Base-by-base conservation (phyloP, 2,329 filamentous ascomycete species). In the Aspergillus viridinutans region DNA sequence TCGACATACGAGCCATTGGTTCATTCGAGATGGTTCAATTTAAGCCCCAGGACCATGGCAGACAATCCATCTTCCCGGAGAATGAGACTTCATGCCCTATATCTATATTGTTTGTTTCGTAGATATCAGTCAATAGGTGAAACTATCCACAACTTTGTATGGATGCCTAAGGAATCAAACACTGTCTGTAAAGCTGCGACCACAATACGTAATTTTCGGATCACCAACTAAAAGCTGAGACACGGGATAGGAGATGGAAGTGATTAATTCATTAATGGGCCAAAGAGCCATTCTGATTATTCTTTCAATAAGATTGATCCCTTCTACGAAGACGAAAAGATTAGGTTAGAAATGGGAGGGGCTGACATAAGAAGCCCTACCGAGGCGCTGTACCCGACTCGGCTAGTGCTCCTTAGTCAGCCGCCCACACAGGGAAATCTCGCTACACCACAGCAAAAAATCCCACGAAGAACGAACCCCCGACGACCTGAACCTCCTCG, bases 391-490 rank as follows among this genome's bases (percentile, higher is more conserved):
- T 23, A 42, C 57, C 62, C n/a, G 28, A 65, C 52, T 23, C 17
- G 70, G 61, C 57, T 74, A 72, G 71, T 17, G 58, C 55, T 51
- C 53, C 54, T 73, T 68, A 76, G 69, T 74, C 68, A 74, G 56
- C 63, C 66, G 60, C 71, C 67, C 67, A 67, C 74, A 75, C 66
- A 72, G 61, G 64, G 61, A 66, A 67, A 64, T 67, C 68, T 75
- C 71, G 72, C 73, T 75, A 74, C 71, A 69, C 67, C 69, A 70
- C 67, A 69, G 64, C 65, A 63, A 70, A 73, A 74, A 73, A 73
- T 65, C 64, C 72, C 68, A 74, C 70, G 65, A 62, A 65, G 66
- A 67, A 64, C 60, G 65, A 68, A 66, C 64, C 69, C 69, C 67
- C 70, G 65, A 72, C 69, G 67, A 71, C 67, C 65, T 64, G 57